These are phyloP conservation scores for Nigrograna mackinnonii DNA, from an alignment of 2,329 filamentous ascomycete genomes.

Conservation along the genomic window DNA sequence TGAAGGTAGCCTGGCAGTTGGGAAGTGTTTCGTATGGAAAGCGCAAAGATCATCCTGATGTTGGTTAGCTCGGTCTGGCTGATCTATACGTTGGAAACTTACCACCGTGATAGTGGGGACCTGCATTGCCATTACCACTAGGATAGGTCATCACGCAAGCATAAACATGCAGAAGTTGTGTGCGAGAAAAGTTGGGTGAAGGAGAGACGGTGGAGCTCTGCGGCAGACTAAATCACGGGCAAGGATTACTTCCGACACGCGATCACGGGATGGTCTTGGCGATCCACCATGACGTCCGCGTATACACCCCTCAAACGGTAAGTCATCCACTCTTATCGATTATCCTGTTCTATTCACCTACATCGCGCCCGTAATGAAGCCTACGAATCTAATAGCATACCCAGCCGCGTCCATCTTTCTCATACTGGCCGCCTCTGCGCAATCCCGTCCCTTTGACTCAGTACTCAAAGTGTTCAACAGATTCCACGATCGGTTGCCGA, in stretches of 20 bases:
- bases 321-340: not conserved
- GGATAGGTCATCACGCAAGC: too few relatives aligned
- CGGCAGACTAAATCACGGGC: too few relatives aligned
- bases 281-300: constrained; percentile 37
- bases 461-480: constrained; percentile 31
- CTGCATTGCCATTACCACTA: constrained; percentile 27
- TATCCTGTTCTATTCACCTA: not conserved
- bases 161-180: too few relatives aligned
- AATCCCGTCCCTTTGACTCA: constrained; percentile 33
- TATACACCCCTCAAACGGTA: constrained; percentile 16
- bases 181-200: too few relatives aligned
- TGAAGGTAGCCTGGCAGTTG: constrained; percentile 38
- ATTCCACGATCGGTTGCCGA: constrained; percentile 29
- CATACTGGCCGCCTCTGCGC: constrained; percentile 32
- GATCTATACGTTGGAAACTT: constrained; percentile 10
- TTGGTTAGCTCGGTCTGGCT: not conserved
- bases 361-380: constrained; percentile 26
- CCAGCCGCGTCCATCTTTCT: constrained; percentile 32
- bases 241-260: too few relatives aligned
- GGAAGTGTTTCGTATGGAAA: constrained; percentile 50
- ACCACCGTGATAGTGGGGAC: constrained; percentile 37
- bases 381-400: constrained; percentile 22
- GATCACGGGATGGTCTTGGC: constrained; percentile 36
- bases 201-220: too few relatives aligned
- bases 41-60: constrained; percentile 46